Evolutionary conservation across 306 rosid species (phyloP).

Genomic region (Dryas drummondii): DNA sequence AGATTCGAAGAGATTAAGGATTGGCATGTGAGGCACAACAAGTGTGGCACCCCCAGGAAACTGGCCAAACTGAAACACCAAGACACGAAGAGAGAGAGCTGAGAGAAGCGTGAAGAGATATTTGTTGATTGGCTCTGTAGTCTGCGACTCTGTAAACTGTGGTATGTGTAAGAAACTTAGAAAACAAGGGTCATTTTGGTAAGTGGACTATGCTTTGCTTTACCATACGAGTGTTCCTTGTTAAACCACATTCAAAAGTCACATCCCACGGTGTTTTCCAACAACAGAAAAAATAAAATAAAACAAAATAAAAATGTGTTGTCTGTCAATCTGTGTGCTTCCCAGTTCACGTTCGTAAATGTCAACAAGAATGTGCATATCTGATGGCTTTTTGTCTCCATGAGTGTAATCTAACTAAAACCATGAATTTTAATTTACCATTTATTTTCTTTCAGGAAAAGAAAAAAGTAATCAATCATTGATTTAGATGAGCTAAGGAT

Average conservation of each 20-base stretch:
- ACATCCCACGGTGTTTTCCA: not conserved
- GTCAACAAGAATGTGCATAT: not conserved
- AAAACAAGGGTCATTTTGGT: constrained; percentile 35
- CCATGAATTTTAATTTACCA: not conserved
- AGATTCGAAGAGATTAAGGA: constrained; percentile 38
- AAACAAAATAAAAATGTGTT: no score
- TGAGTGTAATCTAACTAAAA: constrained; percentile 7
- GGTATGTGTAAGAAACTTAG: constrained; percentile 21
- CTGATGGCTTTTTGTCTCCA: constrained; percentile 8
- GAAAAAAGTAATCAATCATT: not conserved
- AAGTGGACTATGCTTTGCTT: not conserved
- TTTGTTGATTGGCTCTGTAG: constrained; percentile 60
- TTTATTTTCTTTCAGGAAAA: not conserved
- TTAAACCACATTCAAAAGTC: constrained; percentile 4
- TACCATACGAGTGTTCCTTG: not conserved
- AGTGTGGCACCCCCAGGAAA: constrained; percentile 27
- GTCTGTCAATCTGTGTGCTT: constrained; percentile 12
- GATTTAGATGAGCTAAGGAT: not conserved
- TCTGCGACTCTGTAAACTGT: constrained; percentile 39
- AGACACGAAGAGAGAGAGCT: constrained; percentile 31
- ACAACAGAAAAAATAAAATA: no score
- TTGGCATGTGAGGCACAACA: constrained; percentile 23
- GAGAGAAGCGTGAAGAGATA: constrained; percentile 46
- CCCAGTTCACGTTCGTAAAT: not conserved
- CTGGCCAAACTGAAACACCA: constrained; percentile 37